Percentiles rank a stretch among this genome's conserved stretches.
Conservation (phyloP, 805 yeast species). For the Monosporozyma unispora region DNA sequence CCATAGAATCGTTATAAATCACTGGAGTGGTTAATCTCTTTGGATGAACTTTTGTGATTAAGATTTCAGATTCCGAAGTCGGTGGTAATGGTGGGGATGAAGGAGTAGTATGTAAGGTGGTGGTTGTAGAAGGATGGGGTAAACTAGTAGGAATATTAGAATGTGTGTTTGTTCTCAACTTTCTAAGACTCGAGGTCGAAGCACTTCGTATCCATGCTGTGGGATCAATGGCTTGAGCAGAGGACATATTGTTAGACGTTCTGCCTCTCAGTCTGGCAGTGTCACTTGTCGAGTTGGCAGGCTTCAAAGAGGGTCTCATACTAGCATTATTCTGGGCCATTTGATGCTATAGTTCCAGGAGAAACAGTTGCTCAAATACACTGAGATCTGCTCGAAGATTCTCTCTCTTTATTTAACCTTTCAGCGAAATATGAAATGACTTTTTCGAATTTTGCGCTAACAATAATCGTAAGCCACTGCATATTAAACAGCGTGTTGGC, state of each 20-base stretch:
- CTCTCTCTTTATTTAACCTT: too few relatives aligned
- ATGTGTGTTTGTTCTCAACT: neutral
- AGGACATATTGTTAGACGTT: neutral
- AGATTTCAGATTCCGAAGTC: neutral
- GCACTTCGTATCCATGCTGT: constrained; percentile 19
- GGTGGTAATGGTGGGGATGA: neutral
- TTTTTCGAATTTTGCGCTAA: too few relatives aligned
- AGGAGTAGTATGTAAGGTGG: neutral
- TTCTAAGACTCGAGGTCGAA: constrained; percentile 14
- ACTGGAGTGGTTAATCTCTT: neutral
- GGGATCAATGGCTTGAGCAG: neutral
- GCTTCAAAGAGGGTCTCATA: neutral
- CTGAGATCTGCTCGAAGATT: too few relatives aligned
- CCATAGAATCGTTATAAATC: neutral
- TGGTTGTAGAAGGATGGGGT: too few relatives aligned
- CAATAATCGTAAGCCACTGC: too few relatives aligned
- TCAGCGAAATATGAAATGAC: too few relatives aligned
- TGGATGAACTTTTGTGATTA: neutral
- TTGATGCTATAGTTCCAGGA: too few relatives aligned
- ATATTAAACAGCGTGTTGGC: too few relatives aligned
- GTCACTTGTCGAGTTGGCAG: neutral
- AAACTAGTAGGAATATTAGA: too few relatives aligned
- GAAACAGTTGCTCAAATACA: too few relatives aligned
- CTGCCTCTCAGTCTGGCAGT: neutral
- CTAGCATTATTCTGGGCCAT: neutral